Percentiles rank a stretch among this genome's conserved stretches.
Conservation (phyloP, 306 rosid genomes). For the Trifolium repens region DNA sequence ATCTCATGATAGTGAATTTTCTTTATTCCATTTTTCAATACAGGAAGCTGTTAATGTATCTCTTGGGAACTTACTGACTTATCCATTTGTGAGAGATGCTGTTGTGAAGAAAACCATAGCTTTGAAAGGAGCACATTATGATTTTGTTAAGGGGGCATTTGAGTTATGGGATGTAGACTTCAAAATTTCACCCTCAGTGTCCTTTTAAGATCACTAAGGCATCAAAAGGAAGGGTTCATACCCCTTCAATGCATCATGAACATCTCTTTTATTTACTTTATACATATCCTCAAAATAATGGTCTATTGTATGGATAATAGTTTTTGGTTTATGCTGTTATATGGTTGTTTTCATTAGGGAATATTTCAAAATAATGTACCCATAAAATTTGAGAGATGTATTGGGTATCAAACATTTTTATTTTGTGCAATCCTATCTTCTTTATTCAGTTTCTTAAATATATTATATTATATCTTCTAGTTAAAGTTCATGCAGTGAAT, state of each 20-base stretch:
- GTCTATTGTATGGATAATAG: neutral
- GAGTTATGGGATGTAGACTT: constrained; percentile 81
- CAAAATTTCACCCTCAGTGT: constrained; percentile 51
- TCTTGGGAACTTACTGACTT: constrained; percentile 73
- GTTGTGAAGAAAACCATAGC: constrained; percentile 57
- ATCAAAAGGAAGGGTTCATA: neutral
- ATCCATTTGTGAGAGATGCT: constrained; percentile 78
- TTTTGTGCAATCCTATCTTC: no score
- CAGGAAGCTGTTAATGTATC: constrained; percentile 99
- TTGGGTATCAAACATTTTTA: neutral
- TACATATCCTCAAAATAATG: neutral
- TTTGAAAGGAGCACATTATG: constrained; percentile 83
- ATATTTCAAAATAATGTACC: neutral
- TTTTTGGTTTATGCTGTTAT: neutral
- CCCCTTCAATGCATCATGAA: neutral
- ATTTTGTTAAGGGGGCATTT: constrained; percentile 74
- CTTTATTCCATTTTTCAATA: constrained; percentile 9
- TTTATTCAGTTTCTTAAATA: no score
- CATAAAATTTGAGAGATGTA: neutral
- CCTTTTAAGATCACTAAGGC: constrained; percentile 31
- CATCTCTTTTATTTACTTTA: neutral
- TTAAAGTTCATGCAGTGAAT: no score
- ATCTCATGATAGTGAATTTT: neutral
- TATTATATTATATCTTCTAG: no score
- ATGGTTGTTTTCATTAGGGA: neutral